Evolutionary conservation across 345 rosid genomes (phyloP), one percentile per base, ranked within the genome.

Genomic region (Brassica cretica): DNA sequence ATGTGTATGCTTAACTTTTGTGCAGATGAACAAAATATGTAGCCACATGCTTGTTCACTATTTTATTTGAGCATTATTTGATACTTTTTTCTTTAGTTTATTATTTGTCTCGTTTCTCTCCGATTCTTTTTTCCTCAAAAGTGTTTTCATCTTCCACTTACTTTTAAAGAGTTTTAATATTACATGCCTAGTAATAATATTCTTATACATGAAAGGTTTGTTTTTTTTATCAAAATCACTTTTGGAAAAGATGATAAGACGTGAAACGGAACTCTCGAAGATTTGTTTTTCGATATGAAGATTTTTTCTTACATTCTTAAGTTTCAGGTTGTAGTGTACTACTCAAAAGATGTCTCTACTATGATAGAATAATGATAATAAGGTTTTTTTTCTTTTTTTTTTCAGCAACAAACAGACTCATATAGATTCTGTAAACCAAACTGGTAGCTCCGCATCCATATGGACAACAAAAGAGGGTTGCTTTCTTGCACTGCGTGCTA

Each of bases 241-340:
- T 66, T 72, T 72, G 63, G 25, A 70, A 78, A 72, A 78, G 77
- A 78, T 66, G 77, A 78, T 59, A 66, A 72, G 77, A 78, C 76
- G 61, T 78, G 66, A 41, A 66, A 41, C 67, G 62, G 24, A 72
- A 44, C 76, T 71, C 71, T 51, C 72, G 76, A 66, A 78, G 81
- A 72, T 78, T 78, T 72, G 55, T 72, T 65, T 64, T 65, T 56
- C 46, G 49, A 41, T 41, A 14, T 27, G 62, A 64, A 77, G 66
- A 64, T 77, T 32, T 71, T 44, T 77, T 65, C 76, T 2, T 56
- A 53, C 46, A 70, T 70, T 61, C 8, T n/a, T 15, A 25, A 64
- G 71, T 63, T 35, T 18, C 71, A 77, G 80, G 75, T 68, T 60
- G 25, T 68, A 61, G 39, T 68, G 41, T 77, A 58, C 5, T 33